Base-by-base conservation (phyloP, 345 rosid species). In the Orychophragmus violaceus region DNA sequence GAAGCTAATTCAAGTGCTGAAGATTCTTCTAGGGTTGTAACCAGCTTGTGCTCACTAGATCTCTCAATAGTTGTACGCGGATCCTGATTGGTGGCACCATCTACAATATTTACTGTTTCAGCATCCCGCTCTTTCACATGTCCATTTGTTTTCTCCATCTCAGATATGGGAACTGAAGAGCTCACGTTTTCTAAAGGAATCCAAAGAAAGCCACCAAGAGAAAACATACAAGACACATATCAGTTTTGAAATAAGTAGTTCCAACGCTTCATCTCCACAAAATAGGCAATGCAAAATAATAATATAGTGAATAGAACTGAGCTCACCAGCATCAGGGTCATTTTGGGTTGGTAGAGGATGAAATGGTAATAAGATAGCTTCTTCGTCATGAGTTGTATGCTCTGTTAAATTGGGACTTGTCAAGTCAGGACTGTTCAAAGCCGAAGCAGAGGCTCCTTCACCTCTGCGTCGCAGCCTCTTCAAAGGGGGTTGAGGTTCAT, bases 1-100 rank as follows among this genome's bases (percentile, higher is more conserved):
- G 97, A 82, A 42, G 96, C 96, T 64, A 90, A 80, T 72, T 90
- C 90, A 61, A 88, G 70, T 44, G 44, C 45, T 48, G 75, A 64
- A 32, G 81, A 50, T 50, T 59, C 62, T 68, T 53, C 68, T 7
- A 13, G 13, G 21, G 50, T 53, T 23, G 56, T 48, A 59, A 32
- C 68, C 72, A 66, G 62, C 41, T 45, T 66, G 32, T 66, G 56
- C 50, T 51, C 68, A 39, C 30, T 39, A 17, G 24, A 58, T 42
- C 14, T 72, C 39, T 28, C 67, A 37, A 39, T 14, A 21, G 21
- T 16, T 35, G 52, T 63, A 45, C 44, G 18, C 46, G 59, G 29
- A 72, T 22, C 44, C 0, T 42, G 37, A 29, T 22, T 30, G 18
- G 62, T 16, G 22, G 32, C 35, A 70, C 36, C 61, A 37, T 22